phyloP scores from a whole-genome alignment of 345 rosid species.

The Eucalyptus grandis region DNA sequence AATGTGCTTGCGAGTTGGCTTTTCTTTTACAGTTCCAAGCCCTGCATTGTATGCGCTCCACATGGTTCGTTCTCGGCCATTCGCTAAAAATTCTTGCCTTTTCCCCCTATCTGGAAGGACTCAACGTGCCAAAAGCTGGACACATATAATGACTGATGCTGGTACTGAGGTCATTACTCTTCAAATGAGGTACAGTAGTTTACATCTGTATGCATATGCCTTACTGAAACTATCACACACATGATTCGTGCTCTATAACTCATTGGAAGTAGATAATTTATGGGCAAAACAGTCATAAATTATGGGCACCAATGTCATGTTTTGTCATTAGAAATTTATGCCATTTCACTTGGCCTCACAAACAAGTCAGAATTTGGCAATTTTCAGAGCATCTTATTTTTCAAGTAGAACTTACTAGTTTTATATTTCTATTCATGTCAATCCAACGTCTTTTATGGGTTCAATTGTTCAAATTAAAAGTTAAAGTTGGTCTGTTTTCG shows the following conservation, averaged over 20 bases:
- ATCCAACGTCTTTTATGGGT: background rate
- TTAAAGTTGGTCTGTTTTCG: background rate
- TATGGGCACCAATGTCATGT: background rate
- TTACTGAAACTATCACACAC: background rate
- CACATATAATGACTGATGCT: slow-evolving; percentile 34
- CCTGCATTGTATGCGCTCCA: slow-evolving; percentile 36
- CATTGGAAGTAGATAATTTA: background rate
- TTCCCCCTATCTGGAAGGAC: slow-evolving; percentile 39
- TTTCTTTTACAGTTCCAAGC: slow-evolving; percentile 60
- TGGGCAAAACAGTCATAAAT: background rate
- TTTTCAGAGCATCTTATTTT: background rate
- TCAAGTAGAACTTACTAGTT: background rate
- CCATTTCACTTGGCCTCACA: background rate
- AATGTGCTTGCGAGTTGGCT: slow-evolving; percentile 46
- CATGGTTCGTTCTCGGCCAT: slow-evolving; percentile 32
- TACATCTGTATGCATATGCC: background rate
- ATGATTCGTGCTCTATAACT: background rate
- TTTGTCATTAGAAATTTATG: background rate
- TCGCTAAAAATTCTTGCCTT: slow-evolving; percentile 44
- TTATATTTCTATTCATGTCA: background rate
- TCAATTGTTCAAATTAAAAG: background rate
- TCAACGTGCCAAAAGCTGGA: slow-evolving; percentile 28
- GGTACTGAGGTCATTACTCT: slow-evolving; percentile 59
- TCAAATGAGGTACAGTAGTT: slow-evolving; percentile 65
- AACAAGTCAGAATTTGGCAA: background rate